Percentiles rank a stretch among this genome's conserved stretches.
These are phyloP conservation scores for Hypoxylon rubiginosum DNA, from an alignment of 2,329 filamentous ascomycete species.

Conservation along the genomic window DNA sequence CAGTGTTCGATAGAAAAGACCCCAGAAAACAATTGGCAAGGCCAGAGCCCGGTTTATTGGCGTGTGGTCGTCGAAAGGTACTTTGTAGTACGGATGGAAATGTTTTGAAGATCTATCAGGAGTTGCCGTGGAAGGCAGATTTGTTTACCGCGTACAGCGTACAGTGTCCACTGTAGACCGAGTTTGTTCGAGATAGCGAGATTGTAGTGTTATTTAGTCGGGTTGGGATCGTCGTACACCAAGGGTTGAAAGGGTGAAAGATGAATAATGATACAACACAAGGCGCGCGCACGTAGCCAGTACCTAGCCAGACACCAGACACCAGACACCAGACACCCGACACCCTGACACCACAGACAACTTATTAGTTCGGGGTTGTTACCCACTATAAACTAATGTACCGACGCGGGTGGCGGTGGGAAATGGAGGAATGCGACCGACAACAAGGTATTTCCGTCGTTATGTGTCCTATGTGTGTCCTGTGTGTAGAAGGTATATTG, in stretches of 20 bases:
- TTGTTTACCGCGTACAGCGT: slow-evolving; percentile 35
- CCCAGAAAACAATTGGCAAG: background rate
- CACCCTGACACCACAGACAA: background rate
- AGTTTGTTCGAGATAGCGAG: slow-evolving; percentile 35
- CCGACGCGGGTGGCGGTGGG: slow-evolving; percentile 28
- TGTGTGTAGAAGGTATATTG: background rate
- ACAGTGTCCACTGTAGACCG: slow-evolving; percentile 27
- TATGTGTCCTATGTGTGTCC: background rate
- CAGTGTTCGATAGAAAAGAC: slow-evolving; percentile 1
- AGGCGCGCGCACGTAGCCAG: slow-evolving; percentile 6
- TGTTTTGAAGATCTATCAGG: slow-evolving; percentile 3
- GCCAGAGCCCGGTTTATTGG: slow-evolving; percentile 15
- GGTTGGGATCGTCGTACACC: slow-evolving; percentile 40
- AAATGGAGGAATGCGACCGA: slow-evolving; percentile 11
- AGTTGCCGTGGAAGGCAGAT: slow-evolving; percentile 22
- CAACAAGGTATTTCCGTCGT: background rate
- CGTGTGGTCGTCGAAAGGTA: slow-evolving; percentile 24
- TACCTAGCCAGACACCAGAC: too few species aligned
- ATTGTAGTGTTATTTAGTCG: slow-evolving; percentile 41
- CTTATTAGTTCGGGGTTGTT: slow-evolving; percentile 13
- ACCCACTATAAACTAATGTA: slow-evolving; percentile 34
- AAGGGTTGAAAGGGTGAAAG: slow-evolving; percentile 23
- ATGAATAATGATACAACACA: slow-evolving; percentile 26
- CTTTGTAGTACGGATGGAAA: slow-evolving; percentile 5
- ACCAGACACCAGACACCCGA: too few species aligned